Base-by-base conservation (phyloP, 805 yeast genomes). In the Candida awuae region DNA sequence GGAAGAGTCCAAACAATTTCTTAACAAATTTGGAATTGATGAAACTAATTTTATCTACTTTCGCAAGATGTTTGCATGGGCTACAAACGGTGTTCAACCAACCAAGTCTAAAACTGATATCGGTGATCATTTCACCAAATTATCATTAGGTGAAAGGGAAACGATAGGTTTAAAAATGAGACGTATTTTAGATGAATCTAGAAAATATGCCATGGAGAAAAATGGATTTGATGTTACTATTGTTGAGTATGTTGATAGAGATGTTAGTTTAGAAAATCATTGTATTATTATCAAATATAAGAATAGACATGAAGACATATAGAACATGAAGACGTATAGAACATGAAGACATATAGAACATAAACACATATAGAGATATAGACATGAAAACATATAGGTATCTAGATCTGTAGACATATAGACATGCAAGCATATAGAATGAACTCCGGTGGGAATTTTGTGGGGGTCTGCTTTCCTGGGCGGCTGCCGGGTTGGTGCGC, bases 51-150 rank as follows among this genome's bases (percentile, higher is more conserved):
- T 59, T 18, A 41, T 47, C 6, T 58, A 51, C 13, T 54, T 88
- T 33, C 70, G 71, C 40, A 80, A 77, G 51, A 67, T 84, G 60
- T 82, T 79, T 12, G 78, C 95, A 3, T 87, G 96, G 95, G 95
- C 95, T 0, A 85, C 90, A 1, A 77, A 80, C 50, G 94, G 95
- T 1, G 52, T 67, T 15, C 59, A 69, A 37, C 64, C 66, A 1
- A 68, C 65, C 2, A 49, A 59, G 43, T 56, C 52, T 2, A 67
- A 62, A 36, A 58, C 56, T 7, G 73, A 65, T 27, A 56, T 52
- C 3, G 54, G 61, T 2, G 55, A 57, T 4, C 84, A 77, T 49
- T 59, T 62, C 21, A 67, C 75, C 3, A 71, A 70, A 4, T 50
- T 78, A 20, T 52, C 63, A 15, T 51, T 65, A 4, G 52, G 55